Percentiles rank a stretch among this genome's conserved stretches.
phyloP scores from a whole-genome alignment of 2,329 filamentous ascomycete genomes.

The Scytalidium lignicola region DNA sequence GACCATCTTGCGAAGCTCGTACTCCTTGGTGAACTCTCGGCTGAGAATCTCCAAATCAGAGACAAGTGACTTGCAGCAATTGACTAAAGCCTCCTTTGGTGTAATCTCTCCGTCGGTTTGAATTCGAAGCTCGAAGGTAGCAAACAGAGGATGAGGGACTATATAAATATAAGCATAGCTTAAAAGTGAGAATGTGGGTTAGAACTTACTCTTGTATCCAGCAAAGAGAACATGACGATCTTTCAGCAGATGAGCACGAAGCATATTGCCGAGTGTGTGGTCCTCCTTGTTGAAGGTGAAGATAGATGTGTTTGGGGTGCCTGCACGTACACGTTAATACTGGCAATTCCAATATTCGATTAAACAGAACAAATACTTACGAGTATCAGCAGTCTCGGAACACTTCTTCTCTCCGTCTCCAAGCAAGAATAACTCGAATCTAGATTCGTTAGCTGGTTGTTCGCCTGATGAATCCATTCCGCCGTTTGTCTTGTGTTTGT shows the following conservation, averaged over 20 bases:
- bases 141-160: conserved; percentile 36
- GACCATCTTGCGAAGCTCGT: conserved; percentile 81
- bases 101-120: conserved; percentile 86
- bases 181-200: conserved; percentile 35
- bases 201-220: conserved; percentile 74
- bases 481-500: not conserved
- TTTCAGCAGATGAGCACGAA: conserved; percentile 79
- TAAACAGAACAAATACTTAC: conserved; percentile 49
- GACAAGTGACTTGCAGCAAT: conserved; percentile 77
- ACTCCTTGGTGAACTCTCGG: conserved; percentile 89
- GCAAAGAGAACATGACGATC: conserved; percentile 82
- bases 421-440: conserved; percentile 91
- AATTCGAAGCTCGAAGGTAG: conserved; percentile 68
- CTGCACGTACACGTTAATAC: conserved; percentile 37
- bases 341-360: not conserved
- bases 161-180: not conserved
- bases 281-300: conserved; percentile 97
- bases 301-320: conserved; percentile 89
- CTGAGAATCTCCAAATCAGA: conserved; percentile 73
- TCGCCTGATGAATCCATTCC: not conserved
- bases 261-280: conserved; percentile 87
- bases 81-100: conserved; percentile 82
- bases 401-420: conserved; percentile 89
- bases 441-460: conserved; percentile 13
- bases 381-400: conserved; percentile 79